A percentile compares a stretch with the other conserved stretches of the same genome.
Conservation (phyloP, 2,329 filamentous ascomycete genomes). For the Exophiala oligosperma region DNA sequence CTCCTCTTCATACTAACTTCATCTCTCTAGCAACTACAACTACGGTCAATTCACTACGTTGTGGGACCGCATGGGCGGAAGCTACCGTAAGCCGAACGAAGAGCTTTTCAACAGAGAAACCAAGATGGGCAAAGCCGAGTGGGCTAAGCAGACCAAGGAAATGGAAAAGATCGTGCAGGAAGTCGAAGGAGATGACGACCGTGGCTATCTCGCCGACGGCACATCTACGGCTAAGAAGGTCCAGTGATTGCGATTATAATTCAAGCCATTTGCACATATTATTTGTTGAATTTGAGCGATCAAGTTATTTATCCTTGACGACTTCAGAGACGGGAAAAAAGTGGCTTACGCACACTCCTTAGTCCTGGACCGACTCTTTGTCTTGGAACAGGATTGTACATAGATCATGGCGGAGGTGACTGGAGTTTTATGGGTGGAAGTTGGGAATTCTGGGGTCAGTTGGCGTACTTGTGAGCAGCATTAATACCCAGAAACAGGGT, state of each 20-base stretch:
- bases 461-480: neutral
- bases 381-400: neutral
- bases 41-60: slow-evolving; percentile 93
- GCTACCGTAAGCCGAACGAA: slow-evolving; percentile 81
- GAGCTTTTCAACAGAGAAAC: slow-evolving; percentile 81
- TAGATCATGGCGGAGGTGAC: neutral
- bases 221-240: slow-evolving; percentile 14
- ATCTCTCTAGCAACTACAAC: slow-evolving; percentile 66
- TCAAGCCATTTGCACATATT: neutral
- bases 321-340: neutral
- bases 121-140: slow-evolving; percentile 80
- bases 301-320: neutral
- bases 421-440: neutral
- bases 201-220: slow-evolving; percentile 36
- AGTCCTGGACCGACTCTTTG: neutral
- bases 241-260: slow-evolving; percentile 3
- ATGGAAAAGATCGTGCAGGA: slow-evolving; percentile 75
- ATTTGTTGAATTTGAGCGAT: neutral
- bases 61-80: slow-evolving; percentile 85
- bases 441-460: neutral
- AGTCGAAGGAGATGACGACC: slow-evolving; percentile 62
- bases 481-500: neutral
- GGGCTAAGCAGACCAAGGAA: slow-evolving; percentile 73
- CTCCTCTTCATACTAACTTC: neutral
- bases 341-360: neutral